Conservation (phyloP, 2,329 filamentous ascomycete genomes). For the Cordyceps farinosa region DNA sequence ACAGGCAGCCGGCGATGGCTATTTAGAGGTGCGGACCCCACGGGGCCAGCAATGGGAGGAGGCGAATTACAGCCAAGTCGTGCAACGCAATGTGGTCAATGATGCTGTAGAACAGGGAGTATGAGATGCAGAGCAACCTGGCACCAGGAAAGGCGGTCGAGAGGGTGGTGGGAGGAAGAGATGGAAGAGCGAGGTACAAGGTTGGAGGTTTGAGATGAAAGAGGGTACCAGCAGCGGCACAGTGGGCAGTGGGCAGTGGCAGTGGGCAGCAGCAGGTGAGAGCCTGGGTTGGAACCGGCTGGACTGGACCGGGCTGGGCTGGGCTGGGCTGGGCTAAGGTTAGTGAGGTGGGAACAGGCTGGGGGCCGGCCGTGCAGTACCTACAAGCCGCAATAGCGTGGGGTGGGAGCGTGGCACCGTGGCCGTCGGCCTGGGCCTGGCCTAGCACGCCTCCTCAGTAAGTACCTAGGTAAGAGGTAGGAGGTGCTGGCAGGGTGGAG, state of each 20-base stretch:
- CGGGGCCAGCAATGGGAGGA: conserved; percentile 19
- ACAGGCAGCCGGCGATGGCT: conserved; percentile 13
- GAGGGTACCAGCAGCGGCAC: background rate
- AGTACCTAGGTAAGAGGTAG: too few relatives aligned
- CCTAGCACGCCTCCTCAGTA: background rate
- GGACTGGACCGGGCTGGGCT: background rate
- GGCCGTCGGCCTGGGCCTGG: conserved; percentile 3
- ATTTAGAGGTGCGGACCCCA: conserved; percentile 18
- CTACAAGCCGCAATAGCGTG: background rate
- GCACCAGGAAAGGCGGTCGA: background rate
- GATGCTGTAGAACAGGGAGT: conserved; percentile 2
- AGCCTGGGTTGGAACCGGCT: background rate
- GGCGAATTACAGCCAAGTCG: conserved; percentile 11
- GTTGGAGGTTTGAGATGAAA: conserved; percentile 10
- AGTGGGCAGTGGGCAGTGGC: background rate
- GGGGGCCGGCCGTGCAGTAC: background rate
- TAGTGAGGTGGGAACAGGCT: background rate
- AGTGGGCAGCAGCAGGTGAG: background rate
- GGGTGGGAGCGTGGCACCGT: background rate
- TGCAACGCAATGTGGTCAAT: conserved; percentile 6
- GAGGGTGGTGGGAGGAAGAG: conserved; percentile 6
- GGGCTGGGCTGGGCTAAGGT: background rate
- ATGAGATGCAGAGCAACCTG: conserved; percentile 6
- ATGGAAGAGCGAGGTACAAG: conserved; percentile 8
- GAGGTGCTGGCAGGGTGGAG: too few relatives aligned